Conservation (phyloP, 164 flowering plant species). For the Aristolochia fimbriata region DNA sequence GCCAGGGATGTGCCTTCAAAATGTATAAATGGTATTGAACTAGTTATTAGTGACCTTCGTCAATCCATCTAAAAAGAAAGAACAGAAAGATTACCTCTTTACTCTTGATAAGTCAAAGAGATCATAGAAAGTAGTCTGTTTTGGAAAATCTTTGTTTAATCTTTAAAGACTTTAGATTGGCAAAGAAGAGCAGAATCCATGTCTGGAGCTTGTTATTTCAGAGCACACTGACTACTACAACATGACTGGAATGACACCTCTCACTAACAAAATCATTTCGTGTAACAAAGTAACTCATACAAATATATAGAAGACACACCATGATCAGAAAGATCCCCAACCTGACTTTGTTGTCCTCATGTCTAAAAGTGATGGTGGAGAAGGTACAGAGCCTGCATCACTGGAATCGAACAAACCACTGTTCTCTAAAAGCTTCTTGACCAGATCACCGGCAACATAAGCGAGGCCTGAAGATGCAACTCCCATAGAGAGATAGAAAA, state of each 20-base stretch:
- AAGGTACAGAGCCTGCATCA: background rate
- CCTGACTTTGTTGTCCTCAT: constrained; percentile 2
- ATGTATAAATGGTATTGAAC: no score
- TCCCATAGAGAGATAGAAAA: constrained; percentile 18
- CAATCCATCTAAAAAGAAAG: no score
- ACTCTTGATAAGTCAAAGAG: no score
- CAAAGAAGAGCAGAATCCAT: no score
- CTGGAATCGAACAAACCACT: constrained; percentile 15
- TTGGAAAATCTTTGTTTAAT: no score
- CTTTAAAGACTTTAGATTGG: no score
- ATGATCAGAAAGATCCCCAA: constrained; percentile 8
- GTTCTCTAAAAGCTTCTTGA: constrained; percentile 20
- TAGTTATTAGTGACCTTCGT: no score
- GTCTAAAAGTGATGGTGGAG: background rate
- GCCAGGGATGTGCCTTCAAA: no score
- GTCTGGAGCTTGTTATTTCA: no score
- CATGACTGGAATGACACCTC: background rate
- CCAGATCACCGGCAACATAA: constrained; percentile 21
- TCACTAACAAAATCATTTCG: background rate
- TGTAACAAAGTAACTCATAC: background rate
- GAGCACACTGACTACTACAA: no score
- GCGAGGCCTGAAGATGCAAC: constrained; percentile 26
- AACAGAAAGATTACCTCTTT: no score
- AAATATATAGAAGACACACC: background rate
- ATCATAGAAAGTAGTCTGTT: no score